Base-by-base conservation (phyloP, 192 early-diverging fungal species). In the Podila horticola region DNA sequence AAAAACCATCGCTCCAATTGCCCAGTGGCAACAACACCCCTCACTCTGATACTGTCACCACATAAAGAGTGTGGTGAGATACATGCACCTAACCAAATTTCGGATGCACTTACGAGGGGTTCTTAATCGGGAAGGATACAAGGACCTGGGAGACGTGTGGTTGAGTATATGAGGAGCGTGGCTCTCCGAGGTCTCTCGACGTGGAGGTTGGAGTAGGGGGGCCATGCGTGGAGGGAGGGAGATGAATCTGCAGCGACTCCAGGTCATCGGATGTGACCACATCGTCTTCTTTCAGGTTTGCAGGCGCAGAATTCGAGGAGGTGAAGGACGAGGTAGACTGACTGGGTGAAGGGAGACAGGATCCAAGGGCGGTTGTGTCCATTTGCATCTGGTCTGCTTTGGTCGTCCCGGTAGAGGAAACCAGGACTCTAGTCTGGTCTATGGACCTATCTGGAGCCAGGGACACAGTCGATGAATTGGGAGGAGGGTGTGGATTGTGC, bases 281-380 rank as follows among this genome's bases (percentile, higher is more conserved):
- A 55, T 55, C 24, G 52, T 55, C n/a, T 9, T 55, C n/a, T 55
- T 55, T 55, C 19, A 52, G 19, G 20, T 12, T 17, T 20, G 17
- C 52, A 24, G 52, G 19, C 24, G 24, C 1, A 55, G 52, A 55
- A 24, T 55, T 55, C 52, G 52, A 55, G 22, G 52, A 55, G 52
- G 52, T 55, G 52, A 55, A 55, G 52, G 52, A 55, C n/a, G 52
- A 55, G 52, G 52, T 55, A n/a, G 52, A 55, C 52, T 55, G 52
- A 55, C 52, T 55, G 52, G 52, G 52, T 9, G 52, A 55, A 26
- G 52, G 52, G 13, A 55, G 52, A 17, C 52, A 55, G 24, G 52
- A 55, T 55, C 52, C 52, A 55, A 55, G 52, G n/a, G 52, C n/a
- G 11, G 52, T 26, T 26, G 52, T 55, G 52, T 55, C n/a, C 52